Percentiles rank a stretch among this genome's conserved stretches.
Evolutionary conservation across 1,284 basidiomycete genomes (phyloP).

Genomic region (Ceratobasidium sp.): DNA sequence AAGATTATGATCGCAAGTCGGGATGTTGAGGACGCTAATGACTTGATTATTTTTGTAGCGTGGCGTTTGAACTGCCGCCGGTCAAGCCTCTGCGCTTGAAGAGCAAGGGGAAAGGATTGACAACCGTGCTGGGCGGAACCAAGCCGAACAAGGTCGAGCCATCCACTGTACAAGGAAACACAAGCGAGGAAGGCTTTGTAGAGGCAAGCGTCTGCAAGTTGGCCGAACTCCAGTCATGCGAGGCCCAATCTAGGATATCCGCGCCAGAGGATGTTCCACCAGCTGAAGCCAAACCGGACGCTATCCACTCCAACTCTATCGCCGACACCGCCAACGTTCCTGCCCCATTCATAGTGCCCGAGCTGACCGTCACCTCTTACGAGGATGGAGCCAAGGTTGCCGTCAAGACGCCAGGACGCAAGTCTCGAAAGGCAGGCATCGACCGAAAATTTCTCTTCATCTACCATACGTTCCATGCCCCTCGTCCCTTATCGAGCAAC

Average conservation of each 20-base stretch:
- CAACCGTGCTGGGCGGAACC: background rate
- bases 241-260: background rate
- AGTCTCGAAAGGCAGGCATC: background rate
- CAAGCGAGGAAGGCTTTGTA: background rate
- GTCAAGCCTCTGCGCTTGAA: background rate
- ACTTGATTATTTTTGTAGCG: background rate
- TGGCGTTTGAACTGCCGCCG: background rate
- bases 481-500: background rate
- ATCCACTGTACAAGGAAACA: background rate
- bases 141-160: background rate
- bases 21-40: background rate
- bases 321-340: background rate
- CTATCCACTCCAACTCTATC: background rate
- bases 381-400: background rate
- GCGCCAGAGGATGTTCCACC: background rate
- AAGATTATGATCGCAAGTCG: background rate
- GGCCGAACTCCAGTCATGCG: background rate
- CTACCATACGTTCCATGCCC: background rate
- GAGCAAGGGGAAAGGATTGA: background rate
- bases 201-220: background rate
- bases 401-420: background rate
- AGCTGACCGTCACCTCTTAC: background rate
- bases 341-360: background rate
- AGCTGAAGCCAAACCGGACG: background rate
- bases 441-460: background rate